A percentile compares a stretch with the other conserved stretches of the same genome.
These are phyloP conservation scores for Urostyla sp. DNA, from an alignment of 73 alveolate genomes.

Conservation along the genomic window DNA sequence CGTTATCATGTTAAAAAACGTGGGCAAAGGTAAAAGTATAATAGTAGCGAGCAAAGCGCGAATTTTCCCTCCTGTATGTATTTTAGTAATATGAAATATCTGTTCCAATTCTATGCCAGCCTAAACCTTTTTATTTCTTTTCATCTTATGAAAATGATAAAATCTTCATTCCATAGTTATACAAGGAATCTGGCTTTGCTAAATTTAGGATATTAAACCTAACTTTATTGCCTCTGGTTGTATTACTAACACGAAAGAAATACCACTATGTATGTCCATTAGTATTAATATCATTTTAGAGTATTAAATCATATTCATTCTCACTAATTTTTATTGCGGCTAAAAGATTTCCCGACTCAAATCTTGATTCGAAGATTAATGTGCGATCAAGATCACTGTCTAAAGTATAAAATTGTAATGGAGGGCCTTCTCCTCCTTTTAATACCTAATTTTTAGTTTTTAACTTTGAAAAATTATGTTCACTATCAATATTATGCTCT, in stretches of 20 bases:
- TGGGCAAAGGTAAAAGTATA: constrained; percentile 86
- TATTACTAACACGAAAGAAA: constrained; percentile 80
- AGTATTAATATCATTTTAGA: constrained; percentile 88
- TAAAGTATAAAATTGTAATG: constrained; percentile 38
- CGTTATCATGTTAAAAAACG: constrained; percentile 75
- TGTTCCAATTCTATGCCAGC: constrained; percentile 83
- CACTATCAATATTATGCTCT: constrained; percentile 55
- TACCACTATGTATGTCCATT: constrained; percentile 93
- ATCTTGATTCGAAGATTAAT: constrained; percentile 82
- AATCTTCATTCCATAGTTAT: constrained; percentile 67
- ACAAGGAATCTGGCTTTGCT: constrained; percentile 61
- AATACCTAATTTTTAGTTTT: constrained; percentile 8
- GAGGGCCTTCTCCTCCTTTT: constrained; percentile 17
- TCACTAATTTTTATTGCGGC: constrained; percentile 61
- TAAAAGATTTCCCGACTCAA: constrained; percentile 82
- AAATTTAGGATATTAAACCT: constrained; percentile 64
- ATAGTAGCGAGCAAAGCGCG: constrained; percentile 23
- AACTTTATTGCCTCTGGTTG: constrained; percentile 37
- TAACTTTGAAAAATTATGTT: neutral
- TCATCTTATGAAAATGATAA: constrained; percentile 22
- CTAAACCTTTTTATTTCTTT: constrained; percentile 62
- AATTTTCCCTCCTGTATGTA: constrained; percentile 50
- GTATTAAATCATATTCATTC: constrained; percentile 80
- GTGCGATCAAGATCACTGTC: constrained; percentile 68
- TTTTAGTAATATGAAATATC: constrained; percentile 71